phyloP scores from a whole-genome alignment of 2,329 filamentous ascomycete genomes.

The Nigrograna mackinnonii region DNA sequence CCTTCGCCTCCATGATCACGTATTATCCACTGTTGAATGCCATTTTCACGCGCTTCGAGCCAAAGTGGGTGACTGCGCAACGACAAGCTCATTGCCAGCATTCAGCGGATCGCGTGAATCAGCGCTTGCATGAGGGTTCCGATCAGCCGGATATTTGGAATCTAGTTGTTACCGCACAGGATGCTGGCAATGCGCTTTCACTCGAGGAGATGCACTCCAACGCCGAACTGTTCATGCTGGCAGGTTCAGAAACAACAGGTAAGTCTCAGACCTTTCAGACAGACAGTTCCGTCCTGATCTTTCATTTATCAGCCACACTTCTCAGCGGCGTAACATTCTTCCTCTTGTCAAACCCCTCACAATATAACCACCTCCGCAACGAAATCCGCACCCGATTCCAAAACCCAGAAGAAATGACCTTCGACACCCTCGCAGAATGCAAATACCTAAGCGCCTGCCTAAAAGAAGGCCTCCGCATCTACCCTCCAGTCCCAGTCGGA shows the following conservation, averaged over 20 bases:
- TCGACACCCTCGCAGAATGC: slow-evolving; percentile 19
- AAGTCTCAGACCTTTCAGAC: too few species aligned
- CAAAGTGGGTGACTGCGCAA: too few species aligned
- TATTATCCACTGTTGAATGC: too few species aligned
- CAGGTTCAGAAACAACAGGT: too few species aligned
- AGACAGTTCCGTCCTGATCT: neutral
- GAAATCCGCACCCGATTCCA: slow-evolving; percentile 16
- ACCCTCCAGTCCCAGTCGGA: slow-evolving; percentile 37
- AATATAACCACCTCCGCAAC: slow-evolving; percentile 10
- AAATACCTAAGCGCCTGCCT: slow-evolving; percentile 29
- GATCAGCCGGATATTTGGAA: slow-evolving; percentile 35
- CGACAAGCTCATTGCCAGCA: slow-evolving; percentile 32
- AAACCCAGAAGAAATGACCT: slow-evolving; percentile 24
- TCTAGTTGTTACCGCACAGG: slow-evolving; percentile 32
- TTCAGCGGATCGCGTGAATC: slow-evolving; percentile 6
- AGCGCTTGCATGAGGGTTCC: slow-evolving; percentile 2
- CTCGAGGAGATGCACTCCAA: slow-evolving; percentile 36
- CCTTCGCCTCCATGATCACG: too few species aligned
- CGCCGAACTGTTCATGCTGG: slow-evolving; percentile 31
- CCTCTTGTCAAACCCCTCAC: slow-evolving; percentile 15
- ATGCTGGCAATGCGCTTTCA: slow-evolving; percentile 9
- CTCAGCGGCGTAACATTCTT: slow-evolving; percentile 29
- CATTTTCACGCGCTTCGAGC: slow-evolving; percentile 12
- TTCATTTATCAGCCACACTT: slow-evolving; percentile 19
- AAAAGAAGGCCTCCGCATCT: slow-evolving; percentile 38